Evolutionary conservation across 179 eudicot genomes (phyloP).

Genomic region (Pouteria campechiana): DNA sequence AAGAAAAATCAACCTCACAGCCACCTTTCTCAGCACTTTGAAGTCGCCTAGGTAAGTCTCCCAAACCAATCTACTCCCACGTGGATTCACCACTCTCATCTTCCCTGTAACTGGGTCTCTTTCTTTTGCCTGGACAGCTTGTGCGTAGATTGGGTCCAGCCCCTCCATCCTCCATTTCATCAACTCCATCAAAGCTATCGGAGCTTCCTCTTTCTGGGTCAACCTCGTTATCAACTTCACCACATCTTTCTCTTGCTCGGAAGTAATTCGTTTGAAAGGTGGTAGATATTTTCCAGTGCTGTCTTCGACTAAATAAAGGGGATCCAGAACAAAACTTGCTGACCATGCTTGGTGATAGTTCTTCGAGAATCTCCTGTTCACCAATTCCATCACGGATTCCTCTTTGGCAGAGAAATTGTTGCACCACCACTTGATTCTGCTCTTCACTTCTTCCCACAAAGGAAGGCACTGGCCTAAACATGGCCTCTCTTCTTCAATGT

Average conservation of each 20-base stretch:
- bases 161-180: constrained; percentile 96
- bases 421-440: constrained; percentile 65
- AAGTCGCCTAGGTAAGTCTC: constrained; percentile 74
- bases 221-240: constrained; percentile 68
- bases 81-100: constrained; percentile 76
- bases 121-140: constrained; percentile 80
- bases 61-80: constrained; percentile 84
- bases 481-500: constrained; percentile 58
- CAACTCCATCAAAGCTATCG: constrained; percentile 66
- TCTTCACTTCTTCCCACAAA: constrained; percentile 62
- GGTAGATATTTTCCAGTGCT: constrained; percentile 78
- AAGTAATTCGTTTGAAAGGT: constrained; percentile 64
- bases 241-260: constrained; percentile 80
- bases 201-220: constrained; percentile 74
- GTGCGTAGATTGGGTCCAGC: constrained; percentile 77
- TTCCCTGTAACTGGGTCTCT: constrained; percentile 63
- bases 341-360: constrained; percentile 93
- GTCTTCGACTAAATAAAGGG: constrained; percentile 55
- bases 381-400: constrained; percentile 31
- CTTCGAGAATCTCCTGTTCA: constrained; percentile 60
- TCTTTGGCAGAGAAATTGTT: constrained; percentile 45
- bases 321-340: constrained; percentile 77
- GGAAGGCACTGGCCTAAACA: constrained; percentile 72
- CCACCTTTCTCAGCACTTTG: constrained; percentile 66
- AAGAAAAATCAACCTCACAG: constrained; percentile 67